Evolutionary conservation across 805 yeast species (phyloP).

Genomic region (Kodamaea hsintzibuensis): DNA sequence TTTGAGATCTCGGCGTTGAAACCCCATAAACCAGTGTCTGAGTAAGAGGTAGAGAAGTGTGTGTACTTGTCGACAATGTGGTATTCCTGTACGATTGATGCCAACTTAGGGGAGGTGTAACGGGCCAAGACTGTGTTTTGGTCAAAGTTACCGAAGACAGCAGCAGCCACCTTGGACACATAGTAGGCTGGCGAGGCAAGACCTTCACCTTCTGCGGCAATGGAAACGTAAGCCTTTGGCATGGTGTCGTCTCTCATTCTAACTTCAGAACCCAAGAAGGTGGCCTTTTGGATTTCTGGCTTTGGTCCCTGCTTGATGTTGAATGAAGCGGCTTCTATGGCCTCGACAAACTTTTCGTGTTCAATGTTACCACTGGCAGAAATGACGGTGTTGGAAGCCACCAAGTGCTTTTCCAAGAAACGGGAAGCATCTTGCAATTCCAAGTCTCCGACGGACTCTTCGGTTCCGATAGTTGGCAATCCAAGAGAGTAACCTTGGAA

Average conservation of each 20-base stretch:
- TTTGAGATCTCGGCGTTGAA: slow-evolving; percentile 66
- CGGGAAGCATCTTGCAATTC: slow-evolving; percentile 57
- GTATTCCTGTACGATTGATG: slow-evolving; percentile 67
- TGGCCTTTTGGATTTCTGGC: slow-evolving; percentile 50
- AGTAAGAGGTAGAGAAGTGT: slow-evolving; percentile 72
- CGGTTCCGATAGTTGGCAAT: slow-evolving; percentile 74
- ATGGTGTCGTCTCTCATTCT: slow-evolving; percentile 86
- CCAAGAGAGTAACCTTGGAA: slow-evolving; percentile 84
- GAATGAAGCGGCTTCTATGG: slow-evolving; percentile 52
- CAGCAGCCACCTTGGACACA: slow-evolving; percentile 73
- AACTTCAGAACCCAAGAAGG: slow-evolving; percentile 83
- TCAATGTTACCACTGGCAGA: slow-evolving; percentile 70
- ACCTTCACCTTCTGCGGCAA: slow-evolving; percentile 76
- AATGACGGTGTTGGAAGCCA: slow-evolving; percentile 64
- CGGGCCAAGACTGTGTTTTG: slow-evolving; percentile 54
- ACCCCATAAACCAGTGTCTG: slow-evolving; percentile 86
- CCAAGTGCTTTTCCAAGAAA: slow-evolving; percentile 57
- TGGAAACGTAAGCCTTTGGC: slow-evolving; percentile 75
- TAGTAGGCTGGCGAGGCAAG: slow-evolving; percentile 61
- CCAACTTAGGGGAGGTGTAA: slow-evolving; percentile 63
- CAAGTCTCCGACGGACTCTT: slow-evolving; percentile 60
- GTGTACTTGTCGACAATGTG: slow-evolving; percentile 70
- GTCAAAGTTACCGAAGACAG: slow-evolving; percentile 52
- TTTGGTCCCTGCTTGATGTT: slow-evolving; percentile 54
- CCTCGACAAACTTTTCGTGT: slow-evolving; percentile 69